Percentiles rank a stretch among this genome's conserved stretches.
phyloP scores from a whole-genome alignment of 306 rosid genomes.

The Vachellia collinsii region DNA sequence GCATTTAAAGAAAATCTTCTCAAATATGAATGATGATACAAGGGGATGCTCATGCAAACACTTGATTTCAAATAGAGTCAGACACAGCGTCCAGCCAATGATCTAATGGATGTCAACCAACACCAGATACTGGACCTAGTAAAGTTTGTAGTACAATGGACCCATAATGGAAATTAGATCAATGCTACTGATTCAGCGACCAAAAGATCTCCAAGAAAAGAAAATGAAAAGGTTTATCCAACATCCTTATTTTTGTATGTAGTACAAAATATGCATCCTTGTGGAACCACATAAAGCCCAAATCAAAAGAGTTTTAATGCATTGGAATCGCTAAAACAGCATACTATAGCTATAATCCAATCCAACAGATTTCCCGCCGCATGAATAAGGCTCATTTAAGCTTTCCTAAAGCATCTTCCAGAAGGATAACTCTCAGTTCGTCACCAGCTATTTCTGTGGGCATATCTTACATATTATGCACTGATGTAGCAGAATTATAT shows the following conservation, averaged over 20 bases:
- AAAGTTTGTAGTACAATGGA: background rate
- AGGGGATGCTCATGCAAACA: constrained; percentile 14
- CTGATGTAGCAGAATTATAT: background rate
- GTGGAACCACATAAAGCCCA: background rate
- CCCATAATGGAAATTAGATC: constrained; percentile 2
- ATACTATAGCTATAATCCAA: background rate
- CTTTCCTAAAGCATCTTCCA: background rate
- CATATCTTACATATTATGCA: background rate
- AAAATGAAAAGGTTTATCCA: background rate
- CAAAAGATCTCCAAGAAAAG: background rate
- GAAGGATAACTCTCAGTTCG: background rate
- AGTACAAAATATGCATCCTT: background rate
- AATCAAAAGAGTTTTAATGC: background rate
- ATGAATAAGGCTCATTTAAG: background rate
- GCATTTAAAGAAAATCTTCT: constrained; percentile 39
- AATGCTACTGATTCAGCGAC: background rate
- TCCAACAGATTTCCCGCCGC: background rate
- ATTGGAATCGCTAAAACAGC: constrained; percentile 2
- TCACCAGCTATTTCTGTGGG: background rate
- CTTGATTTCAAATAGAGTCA: background rate
- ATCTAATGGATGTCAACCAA: background rate
- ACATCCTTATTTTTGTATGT: background rate
- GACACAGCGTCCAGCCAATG: background rate
- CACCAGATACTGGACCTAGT: background rate
- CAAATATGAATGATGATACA: constrained; percentile 21